Percentiles rank a stretch among this genome's conserved stretches.
These are phyloP conservation scores for Solanum hybrid DNA, from an alignment of 305 asterid species.

Conservation along the genomic window DNA sequence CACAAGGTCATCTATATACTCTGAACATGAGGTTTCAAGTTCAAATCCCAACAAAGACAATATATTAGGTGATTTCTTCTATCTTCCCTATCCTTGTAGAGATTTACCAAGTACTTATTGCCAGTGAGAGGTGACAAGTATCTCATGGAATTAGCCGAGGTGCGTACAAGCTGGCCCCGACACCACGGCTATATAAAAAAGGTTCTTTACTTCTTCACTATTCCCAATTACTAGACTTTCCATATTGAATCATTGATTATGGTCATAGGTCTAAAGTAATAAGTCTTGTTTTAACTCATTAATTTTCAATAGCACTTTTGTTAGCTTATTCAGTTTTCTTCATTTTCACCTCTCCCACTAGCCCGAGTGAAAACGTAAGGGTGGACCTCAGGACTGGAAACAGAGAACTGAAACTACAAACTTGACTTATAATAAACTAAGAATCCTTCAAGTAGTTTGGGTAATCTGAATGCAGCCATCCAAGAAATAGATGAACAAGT, in stretches of 20 bases:
- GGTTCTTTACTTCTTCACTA: background rate
- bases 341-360: background rate
- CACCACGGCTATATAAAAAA: background rate
- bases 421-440: background rate
- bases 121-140: background rate
- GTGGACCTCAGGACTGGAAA: background rate
- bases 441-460: background rate
- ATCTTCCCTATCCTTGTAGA: background rate
- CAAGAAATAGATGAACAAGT: background rate
- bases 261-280: background rate
- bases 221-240: background rate
- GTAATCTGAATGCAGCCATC: background rate
- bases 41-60: background rate
- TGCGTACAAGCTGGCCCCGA: background rate
- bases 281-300: background rate
- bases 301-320: background rate
- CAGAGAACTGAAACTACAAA: background rate
- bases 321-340: background rate
- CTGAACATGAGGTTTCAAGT: background rate
- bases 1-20: no score
- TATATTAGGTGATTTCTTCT: background rate
- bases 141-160: background rate
- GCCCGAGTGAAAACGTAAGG: background rate
- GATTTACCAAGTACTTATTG: background rate
- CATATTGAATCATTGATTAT: background rate